phyloP scores from a whole-genome alignment of 768 basidiomycete species.

The Coprinopsis marcescibilis region DNA sequence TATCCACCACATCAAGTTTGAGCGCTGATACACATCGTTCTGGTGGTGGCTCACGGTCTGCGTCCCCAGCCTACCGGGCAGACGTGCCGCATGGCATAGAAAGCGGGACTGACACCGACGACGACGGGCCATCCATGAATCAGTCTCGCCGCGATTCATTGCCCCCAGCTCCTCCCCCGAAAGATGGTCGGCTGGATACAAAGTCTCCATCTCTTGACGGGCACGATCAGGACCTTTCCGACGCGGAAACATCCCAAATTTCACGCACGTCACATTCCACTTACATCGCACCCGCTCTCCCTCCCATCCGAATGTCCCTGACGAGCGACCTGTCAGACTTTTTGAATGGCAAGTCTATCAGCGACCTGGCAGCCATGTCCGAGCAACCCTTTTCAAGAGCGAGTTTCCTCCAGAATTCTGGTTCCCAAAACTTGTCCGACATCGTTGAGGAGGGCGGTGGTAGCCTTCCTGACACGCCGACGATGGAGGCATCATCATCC shows the following conservation, averaged over 20 bases:
- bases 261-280: constrained; percentile 66
- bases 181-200: constrained; percentile 17
- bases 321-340: constrained; percentile 78
- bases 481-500: constrained; percentile 5
- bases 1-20: constrained; percentile 26
- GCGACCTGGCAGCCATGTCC: constrained; percentile 40
- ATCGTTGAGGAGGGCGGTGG: constrained; percentile 10
- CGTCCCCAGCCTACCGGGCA: constrained; percentile 55
- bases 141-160: constrained; percentile 15
- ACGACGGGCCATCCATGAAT: constrained; percentile 22
- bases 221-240: constrained; percentile 42
- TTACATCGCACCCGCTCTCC: constrained; percentile 81
- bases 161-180: constrained; percentile 43
- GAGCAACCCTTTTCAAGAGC: constrained; percentile 29
- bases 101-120: constrained; percentile 70
- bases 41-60: constrained; percentile 39
- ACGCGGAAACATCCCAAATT: constrained; percentile 42
- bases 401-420: constrained; percentile 30
- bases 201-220: constrained; percentile 21
- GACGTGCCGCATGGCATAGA: constrained; percentile 72
- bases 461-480: constrained; percentile 8
- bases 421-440: constrained; percentile 19
- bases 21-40: constrained; percentile 25
- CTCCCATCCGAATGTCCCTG: constrained; percentile 89
- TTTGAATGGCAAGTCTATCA: constrained; percentile 46